Evolutionary conservation across 2,329 filamentous ascomycete species (phyloP).

Genomic region (Clarireedia homoeocarpa): DNA sequence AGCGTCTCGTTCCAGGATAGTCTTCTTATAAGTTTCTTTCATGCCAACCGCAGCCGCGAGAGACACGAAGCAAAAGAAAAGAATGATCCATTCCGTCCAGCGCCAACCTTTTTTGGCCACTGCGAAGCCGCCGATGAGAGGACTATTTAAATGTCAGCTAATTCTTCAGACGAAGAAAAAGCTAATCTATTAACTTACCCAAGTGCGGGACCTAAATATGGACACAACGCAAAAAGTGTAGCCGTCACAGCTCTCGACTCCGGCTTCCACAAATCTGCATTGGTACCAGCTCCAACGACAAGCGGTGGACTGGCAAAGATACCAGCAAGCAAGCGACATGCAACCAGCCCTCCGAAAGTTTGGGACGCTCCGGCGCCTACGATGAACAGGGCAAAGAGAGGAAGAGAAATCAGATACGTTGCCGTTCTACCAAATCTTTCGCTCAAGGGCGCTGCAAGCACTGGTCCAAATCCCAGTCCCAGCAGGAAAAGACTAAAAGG

Average conservation of each 20-base stretch:
- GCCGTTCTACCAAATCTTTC: not conserved
- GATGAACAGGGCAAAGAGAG: not conserved
- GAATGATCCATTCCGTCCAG: conserved; percentile 22
- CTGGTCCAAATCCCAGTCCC: not conserved
- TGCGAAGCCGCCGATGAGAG: conserved; percentile 29
- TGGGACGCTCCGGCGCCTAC: not conserved
- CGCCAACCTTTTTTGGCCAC: conserved; percentile 30
- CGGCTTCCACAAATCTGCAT: conserved; percentile 54
- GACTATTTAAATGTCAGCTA: conserved; percentile 10
- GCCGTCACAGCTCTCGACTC: conserved; percentile 51
- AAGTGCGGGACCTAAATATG: conserved; percentile 29
- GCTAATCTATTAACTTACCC: not conserved
- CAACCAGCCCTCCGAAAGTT: not conserved
- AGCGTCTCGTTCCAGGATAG: not conserved
- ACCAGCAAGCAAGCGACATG: conserved; percentile 53
- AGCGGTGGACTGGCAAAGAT: conserved; percentile 32
- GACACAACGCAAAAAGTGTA: conserved; percentile 38
- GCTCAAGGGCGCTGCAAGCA: not conserved
- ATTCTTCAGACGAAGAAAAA: not conserved
- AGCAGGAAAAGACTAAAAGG: not conserved
- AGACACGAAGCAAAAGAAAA: not conserved
- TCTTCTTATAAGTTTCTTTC: not conserved
- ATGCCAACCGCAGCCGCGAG: not conserved
- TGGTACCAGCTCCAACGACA: conserved; percentile 52
- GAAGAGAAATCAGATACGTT: not conserved